These are phyloP conservation scores for Starmerella ratchasimensis DNA, from an alignment of 805 yeast genomes.

Conservation along the genomic window DNA sequence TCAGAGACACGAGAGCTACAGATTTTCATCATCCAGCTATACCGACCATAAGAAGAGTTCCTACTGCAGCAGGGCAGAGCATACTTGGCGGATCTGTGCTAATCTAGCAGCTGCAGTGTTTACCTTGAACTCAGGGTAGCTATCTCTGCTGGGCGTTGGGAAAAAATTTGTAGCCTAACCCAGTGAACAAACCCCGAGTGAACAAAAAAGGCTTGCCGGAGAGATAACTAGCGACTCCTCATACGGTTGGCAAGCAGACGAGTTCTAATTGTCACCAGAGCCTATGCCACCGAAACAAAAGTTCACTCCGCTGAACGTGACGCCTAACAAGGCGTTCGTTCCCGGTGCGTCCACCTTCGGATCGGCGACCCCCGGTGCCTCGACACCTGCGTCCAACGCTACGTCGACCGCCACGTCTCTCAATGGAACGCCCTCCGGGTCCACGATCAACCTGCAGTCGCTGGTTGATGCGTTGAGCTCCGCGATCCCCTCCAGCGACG, in stretches of 20 bases:
- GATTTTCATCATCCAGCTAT: too few relatives aligned
- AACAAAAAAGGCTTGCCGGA: background rate
- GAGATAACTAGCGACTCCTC: too few relatives aligned
- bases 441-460: slow-evolving; percentile 37
- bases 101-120: too few relatives aligned
- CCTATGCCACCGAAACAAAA: slow-evolving; percentile 21
- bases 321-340: slow-evolving; percentile 14
- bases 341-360: slow-evolving; percentile 12
- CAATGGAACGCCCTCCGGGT: slow-evolving; percentile 49
- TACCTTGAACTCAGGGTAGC: too few relatives aligned
- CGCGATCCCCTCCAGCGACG: slow-evolving; percentile 51
- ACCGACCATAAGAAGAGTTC: too few relatives aligned
- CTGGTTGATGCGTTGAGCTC: slow-evolving; percentile 52
- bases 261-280: background rate
- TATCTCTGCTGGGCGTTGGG: too few relatives aligned
- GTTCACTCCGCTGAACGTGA: slow-evolving; percentile 16
- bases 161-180: too few relatives aligned
- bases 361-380: background rate
- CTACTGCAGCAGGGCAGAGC: too few relatives aligned
- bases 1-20: too few relatives aligned
- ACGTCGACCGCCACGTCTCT: slow-evolving; percentile 21
- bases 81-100: too few relatives aligned
- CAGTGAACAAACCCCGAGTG: background rate
- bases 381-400: slow-evolving; percentile 1
- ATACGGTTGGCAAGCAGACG: too few relatives aligned